Base-by-base conservation (phyloP, 257 asterid species). In the Solanum tarapatanum region DNA sequence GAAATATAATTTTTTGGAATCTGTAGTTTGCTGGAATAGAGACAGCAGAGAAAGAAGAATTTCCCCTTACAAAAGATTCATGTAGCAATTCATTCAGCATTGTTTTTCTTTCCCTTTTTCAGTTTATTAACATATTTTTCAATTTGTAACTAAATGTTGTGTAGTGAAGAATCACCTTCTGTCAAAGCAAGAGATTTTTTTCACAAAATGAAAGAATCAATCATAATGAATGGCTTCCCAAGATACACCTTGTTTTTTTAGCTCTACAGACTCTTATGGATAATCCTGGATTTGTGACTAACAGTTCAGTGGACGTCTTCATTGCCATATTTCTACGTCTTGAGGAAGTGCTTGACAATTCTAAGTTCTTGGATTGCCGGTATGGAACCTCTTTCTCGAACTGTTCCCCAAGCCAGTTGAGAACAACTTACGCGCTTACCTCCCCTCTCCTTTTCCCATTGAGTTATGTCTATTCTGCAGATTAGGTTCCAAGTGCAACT, bases 81-180 rank as follows among this genome's bases (percentile, higher is more conserved):
- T 93, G 95, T 92, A 90, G 94, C 90, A 87, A 92, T 92, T 94
- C 93, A 90, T 91, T 87, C 87, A 87, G 88, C 90, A 66, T 7
- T 83, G 66, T 84, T 66, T 68, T 33, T 28, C 17, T 87, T 24
- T 76, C 2, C 87, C 51, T 77, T 77, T 80, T 26, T 43, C 11
- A 24, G 79, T 84, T 58, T 51, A 90, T 91, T 68, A 58, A 84
- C 86, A 85, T 14, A 91, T 91, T 72, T 92, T 87, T 76, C 88
- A 77, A 89, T 90, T 87, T 92, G 96, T 91, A 88, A 89, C 89
- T 89, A 90, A 90, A 86, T 87, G 90, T 86, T 86, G 89, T 91
- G 90, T 90, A 91, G 73, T 82, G 37, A 89, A 70, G 69, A 88
- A 86, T 84, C 80, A 80, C 86, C 86, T 80, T 26, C 13, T 68